A percentile compares a stretch with the other conserved stretches of the same genome.
Conservation (phyloP, 208 protist genomes). For the Angomonas deanei region DNA sequence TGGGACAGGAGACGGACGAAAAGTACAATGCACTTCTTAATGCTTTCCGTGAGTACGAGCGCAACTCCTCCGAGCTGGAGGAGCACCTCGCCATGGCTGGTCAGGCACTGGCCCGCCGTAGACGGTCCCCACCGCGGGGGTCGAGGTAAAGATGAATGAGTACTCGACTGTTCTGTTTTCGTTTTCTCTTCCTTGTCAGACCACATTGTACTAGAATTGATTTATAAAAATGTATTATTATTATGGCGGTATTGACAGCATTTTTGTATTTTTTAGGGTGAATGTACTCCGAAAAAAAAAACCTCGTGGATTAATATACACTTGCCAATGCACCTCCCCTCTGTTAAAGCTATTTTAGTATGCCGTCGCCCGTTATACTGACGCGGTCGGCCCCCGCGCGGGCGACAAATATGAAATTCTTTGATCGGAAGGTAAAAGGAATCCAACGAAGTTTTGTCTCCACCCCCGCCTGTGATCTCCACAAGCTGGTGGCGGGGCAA, state of each 20-base stretch:
- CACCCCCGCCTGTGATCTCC: conserved; percentile 66
- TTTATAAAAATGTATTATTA: not conserved
- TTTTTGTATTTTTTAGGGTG: not conserved
- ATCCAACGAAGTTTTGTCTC: conserved; percentile 68
- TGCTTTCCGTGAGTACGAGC: conserved; percentile 62
- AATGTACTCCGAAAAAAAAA: not conserved
- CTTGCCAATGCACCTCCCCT: too few relatives aligned
- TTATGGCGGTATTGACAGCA: not conserved
- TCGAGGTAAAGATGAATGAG: not conserved
- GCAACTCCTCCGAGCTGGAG: conserved; percentile 54
- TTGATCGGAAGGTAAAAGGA: conserved; percentile 75
- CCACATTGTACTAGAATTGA: not conserved
- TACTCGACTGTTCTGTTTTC: not conserved
- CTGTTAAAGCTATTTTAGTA: too few relatives aligned
- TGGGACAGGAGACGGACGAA: conserved; percentile 50
- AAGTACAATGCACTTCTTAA: conserved; percentile 59
- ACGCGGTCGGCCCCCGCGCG: conserved; percentile 63
- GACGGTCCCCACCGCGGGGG: not conserved
- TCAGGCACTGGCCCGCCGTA: conserved; percentile 44
- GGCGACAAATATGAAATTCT: conserved; percentile 58
- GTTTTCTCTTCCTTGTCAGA: not conserved
- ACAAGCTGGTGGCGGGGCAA: conserved; percentile 75
- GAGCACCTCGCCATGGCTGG: conserved; percentile 74
- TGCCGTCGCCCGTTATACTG: conserved; percentile 69
- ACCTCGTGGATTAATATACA: conserved; percentile 4